A percentile compares a stretch with the other conserved stretches of the same genome.
Evolutionary conservation across 2,329 filamentous ascomycete genomes (phyloP).

Genomic region (Penicillium thymicola): DNA sequence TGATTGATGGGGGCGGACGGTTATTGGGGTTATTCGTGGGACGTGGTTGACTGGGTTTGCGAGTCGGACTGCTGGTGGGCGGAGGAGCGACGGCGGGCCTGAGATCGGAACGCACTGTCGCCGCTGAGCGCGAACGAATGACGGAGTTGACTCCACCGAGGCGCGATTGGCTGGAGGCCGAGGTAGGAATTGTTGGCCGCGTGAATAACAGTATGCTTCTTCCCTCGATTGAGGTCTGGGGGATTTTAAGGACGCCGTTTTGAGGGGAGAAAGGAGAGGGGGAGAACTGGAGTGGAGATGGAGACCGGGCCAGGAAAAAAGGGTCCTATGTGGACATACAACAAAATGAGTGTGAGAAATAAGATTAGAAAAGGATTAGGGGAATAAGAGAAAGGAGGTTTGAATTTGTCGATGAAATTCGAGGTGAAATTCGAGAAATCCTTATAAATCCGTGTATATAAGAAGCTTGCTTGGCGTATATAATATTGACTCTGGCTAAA

Average conservation of each 20-base stretch:
- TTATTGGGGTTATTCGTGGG: slow-evolving; percentile 51
- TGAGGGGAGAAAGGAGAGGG: slow-evolving; percentile 13
- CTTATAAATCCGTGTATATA: background rate
- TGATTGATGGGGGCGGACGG: slow-evolving; percentile 37
- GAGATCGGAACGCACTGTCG: slow-evolving; percentile 25
- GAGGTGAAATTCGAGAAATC: background rate
- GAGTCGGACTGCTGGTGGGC: slow-evolving; percentile 50
- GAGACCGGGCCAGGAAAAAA: slow-evolving; percentile 2
- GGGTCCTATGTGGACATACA: background rate
- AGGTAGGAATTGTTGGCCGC: slow-evolving; percentile 3
- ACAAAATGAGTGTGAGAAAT: background rate
- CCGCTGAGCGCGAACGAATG: slow-evolving; percentile 20
- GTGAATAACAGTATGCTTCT: slow-evolving; percentile 1
- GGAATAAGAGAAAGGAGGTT: background rate
- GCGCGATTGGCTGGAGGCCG: slow-evolving; percentile 5
- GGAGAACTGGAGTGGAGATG: background rate
- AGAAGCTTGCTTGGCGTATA: slow-evolving; percentile 7
- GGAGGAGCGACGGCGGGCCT: slow-evolving; percentile 25
- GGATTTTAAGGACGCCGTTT: slow-evolving; percentile 24
- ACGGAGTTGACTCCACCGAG: slow-evolving; percentile 20
- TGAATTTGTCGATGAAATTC: background rate
- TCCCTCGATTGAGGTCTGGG: slow-evolving; percentile 14
- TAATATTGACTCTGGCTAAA: background rate
- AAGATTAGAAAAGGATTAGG: background rate
- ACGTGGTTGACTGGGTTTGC: slow-evolving; percentile 63